A percentile compares a stretch with the other conserved stretches of the same genome.
These are phyloP conservation scores for Termitomyces sp. DNA, from an alignment of 768 basidiomycete species.

Conservation along the genomic window DNA sequence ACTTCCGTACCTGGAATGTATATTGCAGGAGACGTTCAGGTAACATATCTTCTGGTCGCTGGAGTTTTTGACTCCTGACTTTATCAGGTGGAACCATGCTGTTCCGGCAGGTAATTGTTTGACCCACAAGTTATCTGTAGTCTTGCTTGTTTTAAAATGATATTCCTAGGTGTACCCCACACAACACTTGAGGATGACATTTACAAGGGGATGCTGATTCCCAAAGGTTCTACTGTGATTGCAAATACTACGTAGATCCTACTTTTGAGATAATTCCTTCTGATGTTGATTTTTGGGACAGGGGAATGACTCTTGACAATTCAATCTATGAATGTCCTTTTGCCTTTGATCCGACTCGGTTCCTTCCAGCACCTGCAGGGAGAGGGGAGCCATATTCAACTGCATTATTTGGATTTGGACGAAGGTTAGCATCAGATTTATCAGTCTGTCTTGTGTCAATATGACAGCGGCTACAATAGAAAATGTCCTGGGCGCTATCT, in stretches of 20 bases:
- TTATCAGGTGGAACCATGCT: constrained; percentile 17
- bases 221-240: constrained; percentile 25
- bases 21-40: constrained; percentile 23
- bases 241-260: not conserved
- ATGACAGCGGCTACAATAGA: not conserved
- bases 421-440: constrained; percentile 12
- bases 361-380: constrained; percentile 18
- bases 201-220: constrained; percentile 5
- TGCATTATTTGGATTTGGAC: constrained; percentile 21
- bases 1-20: constrained; percentile 22
- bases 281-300: constrained; percentile 25
- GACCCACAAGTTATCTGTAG: no score
- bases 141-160: no score
- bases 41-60: not conserved
- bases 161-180: not conserved
- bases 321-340: constrained; percentile 30
- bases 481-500: constrained; percentile 37
- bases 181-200: not conserved
- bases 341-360: constrained; percentile 35
- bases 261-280: constrained; percentile 19
- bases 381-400: constrained; percentile 8
- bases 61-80: not conserved
- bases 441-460: not conserved
- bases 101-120: constrained; percentile 15
- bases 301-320: constrained; percentile 32